Conservation (phyloP, 805 yeast genomes). For the Crinitomyces ghanaensis region DNA sequence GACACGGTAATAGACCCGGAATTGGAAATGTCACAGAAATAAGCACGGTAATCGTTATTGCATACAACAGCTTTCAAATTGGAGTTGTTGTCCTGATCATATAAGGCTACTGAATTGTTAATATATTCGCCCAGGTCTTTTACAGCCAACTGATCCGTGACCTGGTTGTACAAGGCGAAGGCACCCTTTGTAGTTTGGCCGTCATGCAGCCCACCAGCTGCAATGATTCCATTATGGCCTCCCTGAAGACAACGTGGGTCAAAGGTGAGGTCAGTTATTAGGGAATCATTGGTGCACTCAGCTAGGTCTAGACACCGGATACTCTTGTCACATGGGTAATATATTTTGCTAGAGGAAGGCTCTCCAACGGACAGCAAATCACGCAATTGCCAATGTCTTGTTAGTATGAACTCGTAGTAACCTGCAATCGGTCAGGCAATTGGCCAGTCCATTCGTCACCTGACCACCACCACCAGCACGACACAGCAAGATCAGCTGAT, state of each 20-base stretch:
- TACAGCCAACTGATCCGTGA: slow-evolving; percentile 36
- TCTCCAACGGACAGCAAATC: slow-evolving; percentile 50
- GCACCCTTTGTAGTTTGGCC: slow-evolving; percentile 43
- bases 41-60: slow-evolving; percentile 70
- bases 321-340: slow-evolving; percentile 47
- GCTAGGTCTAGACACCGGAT: slow-evolving; percentile 36
- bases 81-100: slow-evolving; percentile 26
- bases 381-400: slow-evolving; percentile 67
- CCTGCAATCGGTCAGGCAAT: no score
- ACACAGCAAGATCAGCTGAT: no score
- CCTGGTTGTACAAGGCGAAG: slow-evolving; percentile 44
- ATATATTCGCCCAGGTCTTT: slow-evolving; percentile 67
- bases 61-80: slow-evolving; percentile 53
- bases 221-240: slow-evolving; percentile 34
- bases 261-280: slow-evolving; percentile 43
- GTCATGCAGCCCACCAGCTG: slow-evolving; percentile 39
- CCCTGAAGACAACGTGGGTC: slow-evolving; percentile 63
- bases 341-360: slow-evolving; percentile 30
- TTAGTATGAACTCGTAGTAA: neutral
- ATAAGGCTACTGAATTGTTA: slow-evolving; percentile 55
- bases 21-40: slow-evolving; percentile 48
- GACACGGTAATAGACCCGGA: slow-evolving; percentile 36
- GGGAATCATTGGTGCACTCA: slow-evolving; percentile 27
- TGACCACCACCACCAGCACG: no score
- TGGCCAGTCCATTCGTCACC: no score